phyloP scores from a whole-genome alignment of 2,329 filamentous ascomycete genomes.

The Dactylellina parvicollis region DNA sequence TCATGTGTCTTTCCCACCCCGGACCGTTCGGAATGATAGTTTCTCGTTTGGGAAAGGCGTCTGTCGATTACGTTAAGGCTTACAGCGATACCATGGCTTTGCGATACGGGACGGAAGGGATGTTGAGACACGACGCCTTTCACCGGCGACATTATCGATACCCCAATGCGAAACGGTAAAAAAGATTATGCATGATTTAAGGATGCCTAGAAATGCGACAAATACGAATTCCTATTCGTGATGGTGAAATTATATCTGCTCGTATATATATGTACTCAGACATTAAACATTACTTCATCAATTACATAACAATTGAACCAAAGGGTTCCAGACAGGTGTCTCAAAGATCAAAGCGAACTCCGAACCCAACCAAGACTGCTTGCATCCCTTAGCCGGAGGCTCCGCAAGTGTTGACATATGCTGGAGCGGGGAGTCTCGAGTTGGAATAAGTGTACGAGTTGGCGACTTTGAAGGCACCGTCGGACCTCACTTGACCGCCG shows the following conservation, averaged over 20 bases:
- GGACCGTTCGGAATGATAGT: neutral
- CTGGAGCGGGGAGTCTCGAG: constrained; percentile 14
- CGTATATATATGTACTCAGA: neutral
- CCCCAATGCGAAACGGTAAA: too few species aligned
- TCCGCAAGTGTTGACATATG: neutral
- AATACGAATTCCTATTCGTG: neutral
- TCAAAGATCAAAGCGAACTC: too few species aligned
- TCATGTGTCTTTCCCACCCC: constrained; percentile 30
- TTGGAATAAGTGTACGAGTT: constrained; percentile 43
- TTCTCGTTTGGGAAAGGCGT: constrained; percentile 13
- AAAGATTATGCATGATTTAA: too few species aligned
- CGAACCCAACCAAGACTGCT: neutral
- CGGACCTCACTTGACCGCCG: constrained; percentile 27
- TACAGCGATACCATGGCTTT: constrained; percentile 6
- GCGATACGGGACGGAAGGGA: constrained; percentile 3
- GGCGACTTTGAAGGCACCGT: constrained; percentile 30
- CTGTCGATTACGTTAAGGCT: constrained; percentile 24
- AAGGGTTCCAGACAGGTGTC: neutral
- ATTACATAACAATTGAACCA: neutral
- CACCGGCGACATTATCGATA: too few species aligned
- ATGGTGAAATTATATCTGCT: neutral
- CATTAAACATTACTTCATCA: constrained; percentile 24
- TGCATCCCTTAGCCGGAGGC: neutral
- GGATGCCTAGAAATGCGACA: neutral
- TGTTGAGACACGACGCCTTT: too few species aligned